phyloP scores from a whole-genome alignment of 2,329 filamentous ascomycete genomes.

The Orbilia javanica region DNA sequence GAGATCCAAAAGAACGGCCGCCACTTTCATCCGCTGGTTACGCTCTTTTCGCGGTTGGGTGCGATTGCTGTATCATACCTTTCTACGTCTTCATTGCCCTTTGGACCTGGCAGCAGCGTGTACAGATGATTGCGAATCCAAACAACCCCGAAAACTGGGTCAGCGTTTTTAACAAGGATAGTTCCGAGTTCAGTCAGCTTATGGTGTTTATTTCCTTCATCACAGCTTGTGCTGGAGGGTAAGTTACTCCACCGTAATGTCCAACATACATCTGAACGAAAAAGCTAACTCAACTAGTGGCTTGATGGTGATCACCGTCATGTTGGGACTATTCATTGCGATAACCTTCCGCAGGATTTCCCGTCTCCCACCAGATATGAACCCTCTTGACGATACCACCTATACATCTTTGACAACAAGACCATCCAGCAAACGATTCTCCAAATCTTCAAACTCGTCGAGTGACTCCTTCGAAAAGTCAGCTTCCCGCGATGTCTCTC shows the following conservation, averaged over 20 bases:
- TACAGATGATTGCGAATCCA: constrained; percentile 60
- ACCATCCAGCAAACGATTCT: constrained; percentile 51
- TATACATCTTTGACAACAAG: constrained; percentile 40
- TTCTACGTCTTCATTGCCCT: constrained; percentile 74
- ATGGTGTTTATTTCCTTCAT: constrained; percentile 68
- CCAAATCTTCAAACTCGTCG: constrained; percentile 41
- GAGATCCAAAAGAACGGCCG: constrained; percentile 77
- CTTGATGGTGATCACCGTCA: constrained; percentile 78
- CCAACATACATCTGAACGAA: constrained; percentile 73
- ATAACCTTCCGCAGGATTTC: constrained; percentile 85
- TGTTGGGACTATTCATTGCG: constrained; percentile 80
- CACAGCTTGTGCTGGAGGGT: constrained; percentile 64
- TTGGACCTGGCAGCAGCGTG: constrained; percentile 70
- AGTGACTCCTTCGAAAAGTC: constrained; percentile 40
- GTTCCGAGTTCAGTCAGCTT: constrained; percentile 69
- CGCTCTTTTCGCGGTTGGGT: constrained; percentile 82
- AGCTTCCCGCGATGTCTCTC: constrained; percentile 13
- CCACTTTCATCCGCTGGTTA: constrained; percentile 88
- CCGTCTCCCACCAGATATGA: constrained; percentile 90
- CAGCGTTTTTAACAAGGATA: constrained; percentile 66
- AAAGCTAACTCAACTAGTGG: constrained; percentile 65
- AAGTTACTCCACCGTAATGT: constrained; percentile 62
- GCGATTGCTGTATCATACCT: constrained; percentile 76
- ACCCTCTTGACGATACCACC: constrained; percentile 79
- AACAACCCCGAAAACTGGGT: constrained; percentile 62